These are phyloP conservation scores for Nicotiana noctiflora DNA, from an alignment of 257 asterid genomes.

Conservation along the genomic window DNA sequence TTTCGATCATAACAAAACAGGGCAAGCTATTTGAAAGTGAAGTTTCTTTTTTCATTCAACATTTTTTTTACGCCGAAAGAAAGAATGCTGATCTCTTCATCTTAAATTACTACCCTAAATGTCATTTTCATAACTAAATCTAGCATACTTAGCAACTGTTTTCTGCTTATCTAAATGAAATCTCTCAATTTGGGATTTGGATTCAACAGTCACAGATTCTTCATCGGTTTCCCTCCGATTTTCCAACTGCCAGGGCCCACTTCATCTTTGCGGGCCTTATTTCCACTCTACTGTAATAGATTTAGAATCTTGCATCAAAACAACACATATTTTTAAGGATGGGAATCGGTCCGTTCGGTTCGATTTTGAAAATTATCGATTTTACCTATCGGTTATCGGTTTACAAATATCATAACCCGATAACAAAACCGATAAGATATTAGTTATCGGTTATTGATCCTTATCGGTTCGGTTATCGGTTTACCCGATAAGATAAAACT, in stretches of 20 bases:
- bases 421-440: too few relatives aligned
- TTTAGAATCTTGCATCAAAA: too few relatives aligned
- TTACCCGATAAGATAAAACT: too few relatives aligned
- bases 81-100: neutral
- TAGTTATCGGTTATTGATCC: too few relatives aligned
- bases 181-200: neutral
- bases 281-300: neutral
- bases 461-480: too few relatives aligned
- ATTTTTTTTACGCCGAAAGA: neutral
- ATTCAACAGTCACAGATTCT: neutral
- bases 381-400: too few relatives aligned
- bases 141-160: neutral
- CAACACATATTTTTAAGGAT: too few relatives aligned
- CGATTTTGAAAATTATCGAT: too few relatives aligned
- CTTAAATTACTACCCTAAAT: neutral
- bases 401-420: too few relatives aligned
- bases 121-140: neutral
- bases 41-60: neutral
- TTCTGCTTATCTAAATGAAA: neutral
- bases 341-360: too few relatives aligned
- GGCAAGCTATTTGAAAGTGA: neutral
- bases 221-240: neutral
- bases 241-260: neutral
- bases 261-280: neutral
- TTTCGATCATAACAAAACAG: too few relatives aligned